Evolutionary conservation across 2,329 filamentous ascomycete genomes (phyloP).

Genomic region (Talaromyces sp.): DNA sequence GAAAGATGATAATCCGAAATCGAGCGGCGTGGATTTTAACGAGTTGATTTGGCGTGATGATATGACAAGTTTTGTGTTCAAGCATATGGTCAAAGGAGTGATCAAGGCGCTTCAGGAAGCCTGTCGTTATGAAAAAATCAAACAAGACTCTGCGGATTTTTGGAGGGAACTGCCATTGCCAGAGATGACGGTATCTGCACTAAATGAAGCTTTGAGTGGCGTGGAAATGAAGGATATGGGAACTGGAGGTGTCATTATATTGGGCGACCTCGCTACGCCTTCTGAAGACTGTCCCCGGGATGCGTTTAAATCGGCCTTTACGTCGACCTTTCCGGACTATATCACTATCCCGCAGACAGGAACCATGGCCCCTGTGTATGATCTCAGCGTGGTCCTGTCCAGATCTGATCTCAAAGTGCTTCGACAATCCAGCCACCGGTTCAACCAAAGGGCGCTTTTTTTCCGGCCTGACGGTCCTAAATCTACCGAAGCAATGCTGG

Average conservation of each 20-base stretch:
- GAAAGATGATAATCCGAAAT: constrained; percentile 3
- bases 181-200: not conserved
- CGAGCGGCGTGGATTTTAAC: constrained; percentile 22
- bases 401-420: constrained; percentile 27
- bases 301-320: constrained; percentile 12
- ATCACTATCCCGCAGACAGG: constrained; percentile 25
- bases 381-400: constrained; percentile 29
- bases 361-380: constrained; percentile 33
- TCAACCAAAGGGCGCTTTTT: constrained; percentile 31
- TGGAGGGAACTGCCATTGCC: constrained; percentile 5
- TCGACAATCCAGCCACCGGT: constrained; percentile 21
- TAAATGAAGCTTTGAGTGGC: constrained; percentile 1
- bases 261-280: not conserved
- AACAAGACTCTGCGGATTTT: not conserved
- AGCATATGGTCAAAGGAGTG: constrained; percentile 32
- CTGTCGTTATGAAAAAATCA: constrained; percentile 15
- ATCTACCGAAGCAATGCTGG: constrained; percentile 28
- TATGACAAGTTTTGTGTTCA: constrained; percentile 41
- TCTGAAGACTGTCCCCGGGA: constrained; percentile 14
- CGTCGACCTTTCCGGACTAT: constrained; percentile 20
- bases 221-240: constrained; percentile 10
- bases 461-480: constrained; percentile 26
- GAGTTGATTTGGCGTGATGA: constrained; percentile 44
- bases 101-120: constrained; percentile 33
- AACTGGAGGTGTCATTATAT: constrained; percentile 6